These are phyloP conservation scores for Scenedesmus sp. DNA, from an alignment of 163 green algal species.

Conservation along the genomic window DNA sequence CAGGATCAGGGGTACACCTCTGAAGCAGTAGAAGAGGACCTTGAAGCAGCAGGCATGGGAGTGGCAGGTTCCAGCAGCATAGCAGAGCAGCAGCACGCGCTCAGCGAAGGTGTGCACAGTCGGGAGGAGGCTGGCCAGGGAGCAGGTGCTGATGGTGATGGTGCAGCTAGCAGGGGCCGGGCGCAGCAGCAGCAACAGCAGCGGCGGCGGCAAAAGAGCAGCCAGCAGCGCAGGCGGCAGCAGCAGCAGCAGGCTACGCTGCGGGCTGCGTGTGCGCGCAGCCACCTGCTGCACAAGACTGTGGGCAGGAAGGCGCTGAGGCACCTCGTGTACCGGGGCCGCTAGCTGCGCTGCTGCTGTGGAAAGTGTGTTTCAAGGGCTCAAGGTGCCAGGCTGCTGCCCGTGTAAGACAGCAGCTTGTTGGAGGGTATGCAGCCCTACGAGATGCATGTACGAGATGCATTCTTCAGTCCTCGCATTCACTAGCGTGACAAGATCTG, in stretches of 20 bases:
- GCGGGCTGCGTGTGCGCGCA: background rate
- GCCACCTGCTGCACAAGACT: constrained; percentile 34
- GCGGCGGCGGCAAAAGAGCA: background rate
- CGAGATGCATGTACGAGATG: too few relatives aligned
- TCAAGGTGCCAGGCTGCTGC: too few relatives aligned
- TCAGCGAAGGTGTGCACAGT: background rate
- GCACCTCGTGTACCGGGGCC: constrained; percentile 31
- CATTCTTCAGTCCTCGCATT: too few relatives aligned
- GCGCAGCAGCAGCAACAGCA: background rate
- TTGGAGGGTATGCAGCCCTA: too few relatives aligned
- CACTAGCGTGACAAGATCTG: too few relatives aligned
- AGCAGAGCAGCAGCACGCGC: background rate
- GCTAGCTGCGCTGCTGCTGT: background rate
- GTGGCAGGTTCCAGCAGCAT: background rate
- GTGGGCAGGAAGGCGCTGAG: constrained; percentile 33
- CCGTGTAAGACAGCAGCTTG: too few relatives aligned
- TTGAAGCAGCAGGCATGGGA: background rate
- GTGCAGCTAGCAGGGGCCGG: background rate
- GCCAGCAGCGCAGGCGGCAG: constrained; percentile 9
- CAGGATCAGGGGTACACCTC: background rate
- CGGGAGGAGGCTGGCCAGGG: background rate
- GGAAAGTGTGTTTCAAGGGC: too few relatives aligned
- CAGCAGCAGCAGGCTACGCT: constrained; percentile 22
- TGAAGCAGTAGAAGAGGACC: background rate
- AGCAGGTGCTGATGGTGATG: background rate